Evolutionary conservation across 2,329 filamentous ascomycete genomes (phyloP), one percentile per base, ranked within the genome.

Genomic region (Monosporascus sp.): DNA sequence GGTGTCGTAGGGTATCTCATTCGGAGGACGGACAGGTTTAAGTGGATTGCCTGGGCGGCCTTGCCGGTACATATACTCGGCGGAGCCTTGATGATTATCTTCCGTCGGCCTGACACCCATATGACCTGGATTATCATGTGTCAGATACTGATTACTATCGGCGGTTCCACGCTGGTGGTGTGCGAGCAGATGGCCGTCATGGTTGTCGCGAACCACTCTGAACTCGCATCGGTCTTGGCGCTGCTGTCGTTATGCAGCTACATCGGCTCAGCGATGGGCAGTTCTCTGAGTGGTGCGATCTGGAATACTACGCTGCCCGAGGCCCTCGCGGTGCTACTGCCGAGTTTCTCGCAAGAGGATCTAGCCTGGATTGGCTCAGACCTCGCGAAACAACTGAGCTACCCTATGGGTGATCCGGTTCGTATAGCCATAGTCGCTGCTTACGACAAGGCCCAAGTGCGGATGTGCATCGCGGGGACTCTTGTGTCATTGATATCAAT

Each of bases 181-280:
- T 73, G 75, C 52, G 70, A 80, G 57, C 77, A 85, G 55, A 77
- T 86, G 58, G 79, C 81, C 5, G 76, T 84, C 41, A 79, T 85
- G 66, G 73, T 78, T 0, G 74, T 78, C 3, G 76, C 78, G 17
- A 75, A 75, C 53, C 80, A 82, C 49, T 73, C 79, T 49, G 74
- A 81, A 43, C 71, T 83, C 5, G 79, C 81, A 25, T 75, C 74
- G 4, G 72, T 70, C 2, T 69, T 80, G 20, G 75, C 76, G 0
- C 60, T 78, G 20, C 62, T 79, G 1, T 71, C 71, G 3, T 57
- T 72, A 25, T 64, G 68, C 24, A 63, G 61, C 27, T 71, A 69
- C 43, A 56, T 71, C 20, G 70, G 70, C 8, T 65, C 65, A 0
- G 69, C 69, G n/a, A 70, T 77, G 7, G 68, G 71, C 7, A 74